Evolutionary conservation across 2,329 filamentous ascomycete species (phyloP).

Genomic region (Rutstroemia sp.): DNA sequence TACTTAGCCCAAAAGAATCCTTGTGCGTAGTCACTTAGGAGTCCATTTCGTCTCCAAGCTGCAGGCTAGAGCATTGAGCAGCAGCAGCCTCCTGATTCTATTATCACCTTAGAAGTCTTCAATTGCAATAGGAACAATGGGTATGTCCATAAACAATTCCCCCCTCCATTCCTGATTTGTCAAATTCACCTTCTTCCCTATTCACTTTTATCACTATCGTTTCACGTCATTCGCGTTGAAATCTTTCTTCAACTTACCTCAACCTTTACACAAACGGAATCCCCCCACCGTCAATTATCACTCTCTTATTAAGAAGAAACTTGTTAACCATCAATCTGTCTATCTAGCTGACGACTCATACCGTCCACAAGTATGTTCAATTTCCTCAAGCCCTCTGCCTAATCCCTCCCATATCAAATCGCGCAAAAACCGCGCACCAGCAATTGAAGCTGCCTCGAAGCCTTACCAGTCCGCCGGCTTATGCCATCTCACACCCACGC

Average conservation of each 20-base stretch:
- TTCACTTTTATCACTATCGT: conserved; percentile 6
- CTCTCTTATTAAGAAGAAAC: neutral
- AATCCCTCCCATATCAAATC: neutral
- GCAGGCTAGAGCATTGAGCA: conserved; percentile 11
- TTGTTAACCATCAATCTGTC: conserved; percentile 6
- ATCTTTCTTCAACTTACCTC: conserved; percentile 1
- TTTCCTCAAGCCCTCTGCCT: neutral
- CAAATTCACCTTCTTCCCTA: conserved; percentile 6
- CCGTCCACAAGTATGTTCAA: conserved; percentile 11
- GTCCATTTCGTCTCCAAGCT: conserved; percentile 11
- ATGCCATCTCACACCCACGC: conserved; percentile 5
- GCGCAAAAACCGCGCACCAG: neutral
- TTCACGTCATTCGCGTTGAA: conserved; percentile 2
- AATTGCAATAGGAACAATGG: conserved; percentile 10
- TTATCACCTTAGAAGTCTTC: conserved; percentile 9
- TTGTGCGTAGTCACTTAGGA: conserved; percentile 9
- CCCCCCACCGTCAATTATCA: conserved; percentile 3
- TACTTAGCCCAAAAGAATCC: conserved; percentile 9
- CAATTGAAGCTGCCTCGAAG: conserved; percentile 1
- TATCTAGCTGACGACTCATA: conserved; percentile 12
- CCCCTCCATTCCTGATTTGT: conserved; percentile 8
- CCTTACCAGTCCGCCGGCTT: neutral
- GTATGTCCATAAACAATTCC: conserved; percentile 5
- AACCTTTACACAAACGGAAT: conserved; percentile 4
- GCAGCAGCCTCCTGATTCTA: conserved; percentile 11